phyloP scores from a whole-genome alignment of 768 basidiomycete species.

The Termitomyces sp. region DNA sequence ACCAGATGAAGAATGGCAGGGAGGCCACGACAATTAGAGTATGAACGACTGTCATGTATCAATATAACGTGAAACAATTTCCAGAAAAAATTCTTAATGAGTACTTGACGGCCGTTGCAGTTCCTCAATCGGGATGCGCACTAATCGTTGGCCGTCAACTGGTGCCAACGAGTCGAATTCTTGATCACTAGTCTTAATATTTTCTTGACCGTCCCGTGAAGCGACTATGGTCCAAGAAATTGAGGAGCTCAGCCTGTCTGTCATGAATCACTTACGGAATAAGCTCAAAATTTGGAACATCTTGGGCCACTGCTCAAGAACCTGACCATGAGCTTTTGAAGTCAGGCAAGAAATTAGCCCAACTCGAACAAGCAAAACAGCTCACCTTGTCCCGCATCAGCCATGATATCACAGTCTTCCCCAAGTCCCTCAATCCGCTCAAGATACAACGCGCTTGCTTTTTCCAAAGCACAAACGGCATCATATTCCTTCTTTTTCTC shows the following conservation, averaged over 20 bases:
- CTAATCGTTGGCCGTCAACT: conserved; percentile 53
- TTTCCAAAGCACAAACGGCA: conserved; percentile 67
- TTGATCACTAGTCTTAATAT: conserved; percentile 4
- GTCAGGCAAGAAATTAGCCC: background rate
- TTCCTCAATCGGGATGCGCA: conserved; percentile 72
- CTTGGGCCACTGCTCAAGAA: conserved; percentile 75
- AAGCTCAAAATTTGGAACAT: conserved; percentile 75
- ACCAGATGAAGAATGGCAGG: conserved; percentile 39
- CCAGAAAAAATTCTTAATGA: background rate
- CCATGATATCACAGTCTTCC: conserved; percentile 74
- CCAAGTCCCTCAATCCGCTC: conserved; percentile 64
- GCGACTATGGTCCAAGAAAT: conserved; percentile 36
- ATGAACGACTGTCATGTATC: background rate
- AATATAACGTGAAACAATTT: background rate
- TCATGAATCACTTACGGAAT: conserved; percentile 47
- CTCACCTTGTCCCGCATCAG: conserved; percentile 67
- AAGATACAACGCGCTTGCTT: conserved; percentile 56
- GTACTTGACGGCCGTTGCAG: conserved; percentile 32
- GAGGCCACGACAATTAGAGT: conserved; percentile 8
- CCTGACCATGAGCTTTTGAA: conserved; percentile 63
- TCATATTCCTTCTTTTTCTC: conserved; percentile 84
- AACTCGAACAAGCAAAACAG: background rate
- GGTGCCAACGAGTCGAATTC: conserved; percentile 2
- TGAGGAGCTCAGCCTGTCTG: background rate
- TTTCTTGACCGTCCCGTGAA: conserved; percentile 32